Percentiles rank a stretch among this genome's conserved stretches.
phyloP scores from a whole-genome alignment of 2,329 filamentous ascomycete species.

The Verticillium alfalfae region DNA sequence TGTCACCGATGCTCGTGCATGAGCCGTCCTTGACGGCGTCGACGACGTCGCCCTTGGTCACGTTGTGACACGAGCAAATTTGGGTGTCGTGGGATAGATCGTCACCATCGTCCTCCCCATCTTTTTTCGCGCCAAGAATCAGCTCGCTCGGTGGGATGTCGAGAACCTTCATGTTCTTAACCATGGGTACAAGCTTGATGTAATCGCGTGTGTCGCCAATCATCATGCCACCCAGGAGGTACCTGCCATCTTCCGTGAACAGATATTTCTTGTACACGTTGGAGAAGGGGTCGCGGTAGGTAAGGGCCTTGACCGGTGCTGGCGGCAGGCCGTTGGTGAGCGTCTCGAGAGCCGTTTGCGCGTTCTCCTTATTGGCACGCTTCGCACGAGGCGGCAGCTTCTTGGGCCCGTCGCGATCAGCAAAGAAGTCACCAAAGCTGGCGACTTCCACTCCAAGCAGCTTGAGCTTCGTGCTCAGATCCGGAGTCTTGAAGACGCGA shows the following conservation, averaged over 20 bases:
- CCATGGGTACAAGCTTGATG: conserved; percentile 80
- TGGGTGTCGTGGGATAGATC: conserved; percentile 82
- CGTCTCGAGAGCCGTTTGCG: conserved; percentile 32
- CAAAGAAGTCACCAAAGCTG: conserved; percentile 91
- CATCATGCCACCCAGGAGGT: conserved; percentile 94
- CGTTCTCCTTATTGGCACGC: conserved; percentile 27
- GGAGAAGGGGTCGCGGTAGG: conserved; percentile 83
- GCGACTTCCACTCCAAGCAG: conserved; percentile 86
- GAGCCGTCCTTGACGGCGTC: conserved; percentile 67
- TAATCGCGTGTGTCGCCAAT: conserved; percentile 90
- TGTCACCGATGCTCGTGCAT: conserved; percentile 74
- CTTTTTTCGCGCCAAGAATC: conserved; percentile 72
- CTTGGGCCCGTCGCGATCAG: conserved; percentile 76
- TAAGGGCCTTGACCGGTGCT: conserved; percentile 71
- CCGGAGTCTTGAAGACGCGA: conserved; percentile 71
- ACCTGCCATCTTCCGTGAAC: conserved; percentile 85
- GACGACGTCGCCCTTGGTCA: conserved; percentile 76
- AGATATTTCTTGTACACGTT: conserved; percentile 92
- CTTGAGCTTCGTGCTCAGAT: conserved; percentile 89
- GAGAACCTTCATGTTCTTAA: conserved; percentile 75
- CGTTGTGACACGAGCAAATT: conserved; percentile 90
- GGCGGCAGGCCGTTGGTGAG: conserved; percentile 49
- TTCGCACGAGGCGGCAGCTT: conserved; percentile 58
- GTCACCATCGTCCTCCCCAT: conserved; percentile 67
- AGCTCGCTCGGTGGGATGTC: conserved; percentile 76